phyloP scores from a whole-genome alignment of 2,329 filamentous ascomycete species.

The Nemania sp. region DNA sequence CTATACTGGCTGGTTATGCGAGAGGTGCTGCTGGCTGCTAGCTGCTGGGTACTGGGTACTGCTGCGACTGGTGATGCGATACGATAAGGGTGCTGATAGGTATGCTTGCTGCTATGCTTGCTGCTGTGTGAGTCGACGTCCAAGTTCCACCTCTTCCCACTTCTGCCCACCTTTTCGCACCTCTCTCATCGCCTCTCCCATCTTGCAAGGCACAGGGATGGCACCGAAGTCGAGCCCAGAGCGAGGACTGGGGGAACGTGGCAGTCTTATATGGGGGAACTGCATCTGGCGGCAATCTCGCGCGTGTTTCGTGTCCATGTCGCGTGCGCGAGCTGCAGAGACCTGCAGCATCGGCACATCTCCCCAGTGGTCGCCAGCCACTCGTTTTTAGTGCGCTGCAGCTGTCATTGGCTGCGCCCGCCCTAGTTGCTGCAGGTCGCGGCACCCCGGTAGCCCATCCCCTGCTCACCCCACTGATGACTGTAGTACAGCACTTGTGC shows the following conservation, averaged over 20 bases:
- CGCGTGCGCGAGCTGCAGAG: constrained; percentile 43
- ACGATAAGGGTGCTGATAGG: background rate
- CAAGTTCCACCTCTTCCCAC: constrained; percentile 32
- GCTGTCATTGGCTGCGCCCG: constrained; percentile 42
- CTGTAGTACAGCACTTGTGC: background rate
- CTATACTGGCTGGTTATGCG: constrained; percentile 16
- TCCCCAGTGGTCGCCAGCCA: constrained; percentile 42
- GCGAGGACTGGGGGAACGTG: constrained; percentile 42
- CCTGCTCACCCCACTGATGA: constrained; percentile 4
- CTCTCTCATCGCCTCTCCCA: background rate
- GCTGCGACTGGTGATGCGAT: background rate
- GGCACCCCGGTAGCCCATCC: constrained; percentile 35
- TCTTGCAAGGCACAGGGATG: constrained; percentile 29
- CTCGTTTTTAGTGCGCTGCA: constrained; percentile 40
- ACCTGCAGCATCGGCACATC: constrained; percentile 43
- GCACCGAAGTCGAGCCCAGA: constrained; percentile 30
- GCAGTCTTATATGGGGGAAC: constrained; percentile 48
- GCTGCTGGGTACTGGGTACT: no score
- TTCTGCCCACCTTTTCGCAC: background rate
- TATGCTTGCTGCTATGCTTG: constrained; percentile 14
- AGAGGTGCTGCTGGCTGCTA: background rate
- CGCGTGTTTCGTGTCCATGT: constrained; percentile 50
- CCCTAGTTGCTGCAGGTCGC: constrained; percentile 24
- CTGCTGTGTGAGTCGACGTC: constrained; percentile 23
- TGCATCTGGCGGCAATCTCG: constrained; percentile 43